Base-by-base conservation (phyloP, 768 basidiomycete genomes). In the Mycena filopes region DNA sequence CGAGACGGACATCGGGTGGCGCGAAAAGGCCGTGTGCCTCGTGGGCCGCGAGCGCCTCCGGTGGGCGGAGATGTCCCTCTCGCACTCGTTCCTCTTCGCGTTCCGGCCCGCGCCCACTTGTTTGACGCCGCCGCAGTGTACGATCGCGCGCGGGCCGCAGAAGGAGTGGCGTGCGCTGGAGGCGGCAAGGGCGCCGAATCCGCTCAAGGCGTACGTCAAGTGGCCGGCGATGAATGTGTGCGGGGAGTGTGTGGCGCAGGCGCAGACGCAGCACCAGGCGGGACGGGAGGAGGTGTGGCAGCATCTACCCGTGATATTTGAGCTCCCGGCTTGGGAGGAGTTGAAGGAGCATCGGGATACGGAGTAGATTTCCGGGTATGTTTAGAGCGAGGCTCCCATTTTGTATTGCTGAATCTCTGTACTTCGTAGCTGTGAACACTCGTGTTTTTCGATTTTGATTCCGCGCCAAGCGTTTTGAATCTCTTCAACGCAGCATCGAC, bases 111-210 rank as follows among this genome's bases (percentile, higher is more conserved):
- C 78, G 1, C 74, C 77, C 1, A 55, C 42, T 12, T 84, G 81
- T 51, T 48, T 62, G 18, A 71, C n/a, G n/a, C n/a, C 72, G 15
- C 64, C 75, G 25, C 62, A 77, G 36, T 83, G 82, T 48, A 73
- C 73, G 3, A 64, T 75, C 36, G 75, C 80, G 12, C 68, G 78
- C 13, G 78, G 81, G 0, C 81, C 82, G 8, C 77, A 79, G 67
- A 76, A 79, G 7, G 81, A 84, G 67, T 84, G 83, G 83, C 80
- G 79, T 55, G 65, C 78, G 20, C 54, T 82, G 10, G 80, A 80
- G 63, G 74, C 77, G 47, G 74, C 72, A 36, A 75, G 75, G 48
- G 51, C 76, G 29, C 74, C 82, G 67, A 31, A 71, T 33, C 73
- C 73, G 18, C 56, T 74, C 38, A 60, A 67, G 43, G 55, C 42